phyloP scores from a whole-genome alignment of 2,329 filamentous ascomycete species.

The Talaromyces islandicus region DNA sequence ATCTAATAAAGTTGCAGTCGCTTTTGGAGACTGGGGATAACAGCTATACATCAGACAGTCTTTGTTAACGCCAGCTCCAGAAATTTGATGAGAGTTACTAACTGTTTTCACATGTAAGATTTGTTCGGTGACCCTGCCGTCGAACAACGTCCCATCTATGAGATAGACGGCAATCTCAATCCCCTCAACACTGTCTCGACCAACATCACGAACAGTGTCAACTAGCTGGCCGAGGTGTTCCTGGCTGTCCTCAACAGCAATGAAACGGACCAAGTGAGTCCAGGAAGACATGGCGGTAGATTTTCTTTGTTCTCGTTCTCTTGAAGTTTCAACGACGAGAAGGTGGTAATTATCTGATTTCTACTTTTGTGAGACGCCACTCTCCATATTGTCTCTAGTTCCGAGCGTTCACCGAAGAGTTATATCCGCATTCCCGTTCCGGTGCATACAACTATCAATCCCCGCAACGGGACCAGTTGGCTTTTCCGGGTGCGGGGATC shows the following conservation, averaged over 20 bases:
- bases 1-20: conserved; percentile 24
- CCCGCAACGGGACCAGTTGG: not conserved
- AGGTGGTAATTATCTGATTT: not conserved
- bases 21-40: conserved; percentile 21
- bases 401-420: not conserved
- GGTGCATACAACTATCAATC: not conserved
- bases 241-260: conserved; percentile 23
- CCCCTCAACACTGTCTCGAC: conserved; percentile 18
- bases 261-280: conserved; percentile 27
- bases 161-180: conserved; percentile 17
- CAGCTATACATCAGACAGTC: conserved; percentile 13
- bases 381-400: not conserved
- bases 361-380: not conserved
- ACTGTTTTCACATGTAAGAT: conserved; percentile 19
- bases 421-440: not conserved
- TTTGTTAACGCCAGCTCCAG: not conserved
- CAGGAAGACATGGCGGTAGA: conserved; percentile 12
- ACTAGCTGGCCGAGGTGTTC: conserved; percentile 25
- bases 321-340: not conserved
- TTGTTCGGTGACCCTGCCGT: conserved; percentile 19
- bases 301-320: not conserved
- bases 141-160: conserved; percentile 24
- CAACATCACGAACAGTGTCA: conserved; percentile 22
- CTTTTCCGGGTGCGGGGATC: not conserved
- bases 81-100: not conserved